Conservation (phyloP, 441 rosid genomes). For the Biscutella auriculata region DNA sequence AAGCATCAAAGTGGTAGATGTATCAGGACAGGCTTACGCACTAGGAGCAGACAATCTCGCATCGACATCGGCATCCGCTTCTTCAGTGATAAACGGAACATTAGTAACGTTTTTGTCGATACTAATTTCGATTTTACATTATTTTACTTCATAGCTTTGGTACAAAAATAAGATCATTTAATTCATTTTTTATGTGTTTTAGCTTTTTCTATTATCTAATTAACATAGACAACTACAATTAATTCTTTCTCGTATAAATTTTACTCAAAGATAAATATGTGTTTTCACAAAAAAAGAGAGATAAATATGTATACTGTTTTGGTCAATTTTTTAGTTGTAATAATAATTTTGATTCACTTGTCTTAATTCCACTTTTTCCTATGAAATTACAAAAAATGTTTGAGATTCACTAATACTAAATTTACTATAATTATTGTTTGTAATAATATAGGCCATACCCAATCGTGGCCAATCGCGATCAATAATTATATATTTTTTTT, state of each 20-base stretch:
- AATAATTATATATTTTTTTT: too few relatives aligned
- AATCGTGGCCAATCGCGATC: too few relatives aligned
- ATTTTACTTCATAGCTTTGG: constrained; percentile 25
- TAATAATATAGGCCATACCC: too few relatives aligned
- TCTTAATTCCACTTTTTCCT: too few relatives aligned
- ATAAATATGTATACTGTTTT: too few relatives aligned
- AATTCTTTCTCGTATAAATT: constrained; percentile 15
- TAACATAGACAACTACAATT: constrained; percentile 6
- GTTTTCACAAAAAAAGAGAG: too few relatives aligned
- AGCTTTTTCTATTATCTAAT: too few relatives aligned
- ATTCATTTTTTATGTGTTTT: too few relatives aligned
- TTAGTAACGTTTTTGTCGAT: constrained; percentile 26
- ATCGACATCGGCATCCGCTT: too few relatives aligned
- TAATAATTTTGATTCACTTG: background rate
- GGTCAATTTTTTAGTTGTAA: background rate
- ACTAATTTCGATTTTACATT: constrained; percentile 29
- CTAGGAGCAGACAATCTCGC: constrained; percentile 43
- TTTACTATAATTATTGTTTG: too few relatives aligned
- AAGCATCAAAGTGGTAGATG: constrained; percentile 61
- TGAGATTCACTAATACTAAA: too few relatives aligned
- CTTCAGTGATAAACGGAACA: constrained; percentile 15
- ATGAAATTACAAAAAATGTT: too few relatives aligned
- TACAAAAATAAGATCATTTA: background rate
- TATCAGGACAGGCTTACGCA: constrained; percentile 24
- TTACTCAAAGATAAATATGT: background rate